These are phyloP conservation scores for Zasmidium angulare DNA, from an alignment of 2,329 filamentous ascomycete genomes.

Conservation along the genomic window DNA sequence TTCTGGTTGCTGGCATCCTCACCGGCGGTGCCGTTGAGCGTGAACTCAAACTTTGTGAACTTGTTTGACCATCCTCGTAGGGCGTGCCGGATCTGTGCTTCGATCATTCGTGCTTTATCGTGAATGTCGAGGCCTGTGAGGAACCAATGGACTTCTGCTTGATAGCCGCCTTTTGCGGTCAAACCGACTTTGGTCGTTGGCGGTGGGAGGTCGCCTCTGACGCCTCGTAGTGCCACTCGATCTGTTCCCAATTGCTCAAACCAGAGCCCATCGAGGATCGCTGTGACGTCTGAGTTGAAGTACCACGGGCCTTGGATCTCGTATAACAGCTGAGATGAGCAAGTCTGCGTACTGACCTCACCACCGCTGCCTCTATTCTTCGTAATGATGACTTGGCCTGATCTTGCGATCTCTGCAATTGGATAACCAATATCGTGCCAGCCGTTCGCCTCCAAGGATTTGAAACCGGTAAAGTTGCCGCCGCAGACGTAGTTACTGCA, in stretches of 20 bases:
- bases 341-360: constrained; percentile 49
- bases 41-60: constrained; percentile 40
- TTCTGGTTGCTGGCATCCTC: constrained; percentile 44
- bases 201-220: constrained; percentile 47
- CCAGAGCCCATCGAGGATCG: constrained; percentile 50
- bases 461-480: constrained; percentile 48
- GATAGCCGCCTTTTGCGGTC: constrained; percentile 48
- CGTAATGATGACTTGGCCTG: constrained; percentile 39
- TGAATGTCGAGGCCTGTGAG: constrained; percentile 47
- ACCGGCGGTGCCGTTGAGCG: constrained; percentile 45
- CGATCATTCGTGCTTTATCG: constrained; percentile 49
- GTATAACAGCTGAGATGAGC: constrained; percentile 54
- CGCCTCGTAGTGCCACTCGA: constrained; percentile 50
- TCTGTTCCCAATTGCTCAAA: constrained; percentile 54
- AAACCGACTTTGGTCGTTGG: constrained; percentile 53
- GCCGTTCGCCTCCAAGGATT: constrained; percentile 33
- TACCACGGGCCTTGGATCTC: constrained; percentile 58
- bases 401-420: constrained; percentile 37
- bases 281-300: constrained; percentile 59
- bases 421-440: constrained; percentile 46
- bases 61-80: constrained; percentile 38
- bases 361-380: constrained; percentile 40
- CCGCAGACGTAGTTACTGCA: constrained; percentile 45
- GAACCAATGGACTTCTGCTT: constrained; percentile 49
- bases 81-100: constrained; percentile 44